phyloP scores from a whole-genome alignment of 2,329 filamentous ascomycete species.

The Corynespora cassiicola region DNA sequence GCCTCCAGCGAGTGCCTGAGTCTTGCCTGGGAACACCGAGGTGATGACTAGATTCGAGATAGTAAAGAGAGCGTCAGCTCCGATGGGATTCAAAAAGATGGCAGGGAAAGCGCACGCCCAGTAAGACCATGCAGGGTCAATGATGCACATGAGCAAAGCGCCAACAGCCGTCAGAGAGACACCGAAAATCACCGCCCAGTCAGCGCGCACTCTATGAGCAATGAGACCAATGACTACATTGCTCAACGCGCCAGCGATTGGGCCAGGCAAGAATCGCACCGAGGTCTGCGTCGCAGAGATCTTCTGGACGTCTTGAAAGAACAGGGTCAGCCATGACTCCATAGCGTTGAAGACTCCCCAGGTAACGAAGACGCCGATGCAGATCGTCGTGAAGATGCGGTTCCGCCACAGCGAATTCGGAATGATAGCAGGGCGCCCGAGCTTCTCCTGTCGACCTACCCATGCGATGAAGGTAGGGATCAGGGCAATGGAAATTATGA shows the following conservation, averaged over 20 bases:
- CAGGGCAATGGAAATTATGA: slow-evolving; percentile 52
- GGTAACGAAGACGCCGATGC: slow-evolving; percentile 51
- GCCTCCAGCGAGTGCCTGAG: slow-evolving; percentile 53
- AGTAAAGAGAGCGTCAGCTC: slow-evolving; percentile 53
- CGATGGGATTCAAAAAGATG: slow-evolving; percentile 51
- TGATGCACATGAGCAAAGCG: slow-evolving; percentile 55
- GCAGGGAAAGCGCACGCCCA: slow-evolving; percentile 55
- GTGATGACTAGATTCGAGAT: slow-evolving; percentile 53
- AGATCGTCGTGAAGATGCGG: slow-evolving; percentile 61
- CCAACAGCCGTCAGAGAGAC: slow-evolving; percentile 33
- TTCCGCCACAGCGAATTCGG: slow-evolving; percentile 70
- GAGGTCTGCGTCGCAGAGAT: slow-evolving; percentile 43
- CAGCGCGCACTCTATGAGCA: slow-evolving; percentile 52
- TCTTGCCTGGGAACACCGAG: slow-evolving; percentile 47
- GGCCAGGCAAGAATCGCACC: slow-evolving; percentile 52
- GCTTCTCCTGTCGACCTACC: slow-evolving; percentile 58
- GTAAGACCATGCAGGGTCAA: slow-evolving; percentile 54
- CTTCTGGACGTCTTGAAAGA: slow-evolving; percentile 51
- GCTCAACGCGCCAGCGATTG: slow-evolving; percentile 46
- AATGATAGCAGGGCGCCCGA: slow-evolving; percentile 61
- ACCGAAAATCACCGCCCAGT: slow-evolving; percentile 49
- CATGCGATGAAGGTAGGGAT: slow-evolving; percentile 61
- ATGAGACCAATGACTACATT: slow-evolving; percentile 56
- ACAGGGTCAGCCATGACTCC: slow-evolving; percentile 51
- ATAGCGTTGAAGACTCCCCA: slow-evolving; percentile 46